Evolutionary conservation across 805 yeast species (phyloP).

Genomic region (Wickerhamiella dianesei): DNA sequence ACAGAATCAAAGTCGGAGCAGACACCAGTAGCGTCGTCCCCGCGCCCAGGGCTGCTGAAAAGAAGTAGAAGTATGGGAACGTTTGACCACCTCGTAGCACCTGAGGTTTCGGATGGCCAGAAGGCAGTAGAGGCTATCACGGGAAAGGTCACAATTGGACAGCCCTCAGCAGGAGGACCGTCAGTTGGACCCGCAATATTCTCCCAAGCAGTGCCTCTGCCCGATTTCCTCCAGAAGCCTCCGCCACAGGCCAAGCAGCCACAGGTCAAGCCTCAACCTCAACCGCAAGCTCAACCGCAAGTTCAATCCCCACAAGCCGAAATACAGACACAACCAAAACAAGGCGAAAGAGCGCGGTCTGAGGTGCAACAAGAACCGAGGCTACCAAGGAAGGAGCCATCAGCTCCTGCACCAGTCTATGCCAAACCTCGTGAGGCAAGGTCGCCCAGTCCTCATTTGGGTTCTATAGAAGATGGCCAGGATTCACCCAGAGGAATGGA

Average conservation of each 20-base stretch:
- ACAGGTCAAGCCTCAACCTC: background rate
- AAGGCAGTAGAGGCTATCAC: conserved; percentile 13
- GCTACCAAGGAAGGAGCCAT: too few species aligned
- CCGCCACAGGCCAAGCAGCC: too few species aligned
- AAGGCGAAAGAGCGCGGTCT: too few species aligned
- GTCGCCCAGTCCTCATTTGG: background rate
- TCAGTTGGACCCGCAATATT: too few species aligned
- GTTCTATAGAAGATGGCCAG: background rate
- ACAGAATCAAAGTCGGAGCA: background rate
- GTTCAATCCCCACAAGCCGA: background rate
- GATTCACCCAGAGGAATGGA: conserved; percentile 7
- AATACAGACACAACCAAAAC: too few species aligned
- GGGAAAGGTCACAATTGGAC: conserved; percentile 9
- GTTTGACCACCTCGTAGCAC: background rate
- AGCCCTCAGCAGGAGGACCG: too few species aligned
- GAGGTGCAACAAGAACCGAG: too few species aligned
- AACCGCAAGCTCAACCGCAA: background rate
- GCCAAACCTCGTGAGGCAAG: too few species aligned
- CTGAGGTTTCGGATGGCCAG: conserved; percentile 10
- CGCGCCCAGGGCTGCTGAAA: background rate
- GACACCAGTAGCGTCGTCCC: background rate
- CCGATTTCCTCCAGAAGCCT: too few species aligned
- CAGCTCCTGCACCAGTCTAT: background rate
- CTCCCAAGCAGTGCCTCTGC: too few species aligned
- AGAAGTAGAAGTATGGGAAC: conserved; percentile 1